Base-by-base conservation (phyloP, 768 basidiomycete species). In the Clavaria fumosa region DNA sequence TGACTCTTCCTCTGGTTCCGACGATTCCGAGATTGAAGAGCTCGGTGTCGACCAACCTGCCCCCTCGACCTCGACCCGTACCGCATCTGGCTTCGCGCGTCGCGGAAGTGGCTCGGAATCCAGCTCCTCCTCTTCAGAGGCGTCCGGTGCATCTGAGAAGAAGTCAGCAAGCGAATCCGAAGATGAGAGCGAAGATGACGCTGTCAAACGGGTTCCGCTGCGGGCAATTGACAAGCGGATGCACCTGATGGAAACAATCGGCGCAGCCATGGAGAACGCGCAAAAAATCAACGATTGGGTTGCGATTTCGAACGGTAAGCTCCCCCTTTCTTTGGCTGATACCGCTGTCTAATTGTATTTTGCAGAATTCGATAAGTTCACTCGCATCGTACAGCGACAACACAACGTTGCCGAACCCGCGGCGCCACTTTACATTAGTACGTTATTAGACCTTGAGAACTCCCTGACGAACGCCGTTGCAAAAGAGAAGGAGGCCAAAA, bases 201-300 rank as follows among this genome's bases (percentile, higher is more conserved):
- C 78, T 35, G 75, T 74, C 24, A 73, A 67, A 49, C 70, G 71
- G 12, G 72, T 77, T 23, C 70, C 82, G 33, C 69, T 72, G 42
- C 88, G 84, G 52, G 91, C 93, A 27, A 81, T 81, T 49, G 85
- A 91, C 57, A 91, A 86, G 57, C 69, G 91, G 37, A 57, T 90
- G 52, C 88, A 81, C 34, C 95, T 97, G 67, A 91, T 97, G 75
- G 91, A 96, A 57, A 75, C 75, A 1, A 81, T 80, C 3, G 85
- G 86, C 39, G 90, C 81, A 59, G 66, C 66, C 33, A 95, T 97
- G 64, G 86, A 93, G 33, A 97, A 99, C 53, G 90, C 80, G 14
- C 65, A 84, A 44, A 93, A 85, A 67, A 91, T 93, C 48, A 93
- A 91, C 50, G 90, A 99, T 60, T 99, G 95, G 95, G 77, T 79